Evolutionary conservation across 768 basidiomycete species (phyloP).

Genomic region (Mycena kentingensis): DNA sequence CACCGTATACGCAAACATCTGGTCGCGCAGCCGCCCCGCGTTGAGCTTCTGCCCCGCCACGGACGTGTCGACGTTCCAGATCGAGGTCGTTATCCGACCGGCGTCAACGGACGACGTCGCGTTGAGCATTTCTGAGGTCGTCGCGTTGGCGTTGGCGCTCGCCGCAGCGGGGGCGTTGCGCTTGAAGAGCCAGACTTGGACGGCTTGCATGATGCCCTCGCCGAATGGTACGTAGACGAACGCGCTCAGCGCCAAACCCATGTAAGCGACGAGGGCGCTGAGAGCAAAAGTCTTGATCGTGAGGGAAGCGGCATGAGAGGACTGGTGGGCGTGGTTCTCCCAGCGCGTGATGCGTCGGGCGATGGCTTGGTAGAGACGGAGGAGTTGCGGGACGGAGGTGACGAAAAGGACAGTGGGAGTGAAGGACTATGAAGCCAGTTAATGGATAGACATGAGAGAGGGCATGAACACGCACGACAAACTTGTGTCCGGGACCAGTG

Average conservation of each 20-base stretch:
- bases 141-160: conserved; percentile 19
- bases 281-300: conserved; percentile 91
- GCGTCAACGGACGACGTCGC: conserved; percentile 32
- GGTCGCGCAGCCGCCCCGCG: conserved; percentile 73
- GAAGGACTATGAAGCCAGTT: conserved; percentile 54
- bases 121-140: conserved; percentile 30
- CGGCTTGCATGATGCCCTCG: conserved; percentile 70
- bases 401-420: conserved; percentile 84
- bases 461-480: conserved; percentile 70
- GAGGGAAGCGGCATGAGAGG: conserved; percentile 73
- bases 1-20: conserved; percentile 92
- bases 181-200: conserved; percentile 46
- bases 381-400: conserved; percentile 75
- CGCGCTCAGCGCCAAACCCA: conserved; percentile 89
- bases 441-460: background rate
- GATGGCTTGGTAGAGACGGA: conserved; percentile 68
- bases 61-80: conserved; percentile 57
- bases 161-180: conserved; percentile 25
- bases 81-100: too few species aligned
- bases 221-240: conserved; percentile 97
- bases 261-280: conserved; percentile 86
- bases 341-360: conserved; percentile 75
- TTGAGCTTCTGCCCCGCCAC: conserved; percentile 62
- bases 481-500: conserved; percentile 78
- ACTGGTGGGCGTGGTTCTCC: conserved; percentile 90